Conservation (phyloP, 164 flowering plant genomes). For the Sextonia rubra region DNA sequence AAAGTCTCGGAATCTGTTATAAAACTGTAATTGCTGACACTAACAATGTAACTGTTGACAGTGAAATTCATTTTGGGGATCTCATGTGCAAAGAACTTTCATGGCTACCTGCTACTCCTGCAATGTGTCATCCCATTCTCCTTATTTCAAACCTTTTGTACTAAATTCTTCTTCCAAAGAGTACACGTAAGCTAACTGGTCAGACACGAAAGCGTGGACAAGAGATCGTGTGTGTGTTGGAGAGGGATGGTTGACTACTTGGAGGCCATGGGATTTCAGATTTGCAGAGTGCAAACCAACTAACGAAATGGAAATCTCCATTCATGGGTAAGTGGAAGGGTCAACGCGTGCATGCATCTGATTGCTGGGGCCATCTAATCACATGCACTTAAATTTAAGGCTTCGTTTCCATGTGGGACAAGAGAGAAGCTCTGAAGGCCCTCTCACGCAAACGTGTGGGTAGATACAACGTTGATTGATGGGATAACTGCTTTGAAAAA, state of each 20-base stretch:
- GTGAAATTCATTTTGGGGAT: no score
- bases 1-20: no score
- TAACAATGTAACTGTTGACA: no score
- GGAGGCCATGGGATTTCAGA: background rate
- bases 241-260: background rate
- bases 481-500: background rate
- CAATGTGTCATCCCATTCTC: background rate
- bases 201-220: background rate
- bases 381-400: background rate
- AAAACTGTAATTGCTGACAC: no score
- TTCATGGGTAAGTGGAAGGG: background rate
- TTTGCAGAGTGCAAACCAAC: background rate
- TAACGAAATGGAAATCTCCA: background rate
- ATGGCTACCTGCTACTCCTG: background rate
- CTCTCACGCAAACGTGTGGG: constrained; percentile 1
- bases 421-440: background rate
- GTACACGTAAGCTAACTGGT: background rate
- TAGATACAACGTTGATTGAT: background rate
- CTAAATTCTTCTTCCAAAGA: background rate
- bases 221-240: background rate
- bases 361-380: background rate
- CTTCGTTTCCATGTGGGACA: background rate
- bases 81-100: background rate
- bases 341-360: background rate
- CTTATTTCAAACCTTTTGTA: background rate